Base-by-base conservation (phyloP, 768 basidiomycete genomes). In the Clavulina sp. region DNA sequence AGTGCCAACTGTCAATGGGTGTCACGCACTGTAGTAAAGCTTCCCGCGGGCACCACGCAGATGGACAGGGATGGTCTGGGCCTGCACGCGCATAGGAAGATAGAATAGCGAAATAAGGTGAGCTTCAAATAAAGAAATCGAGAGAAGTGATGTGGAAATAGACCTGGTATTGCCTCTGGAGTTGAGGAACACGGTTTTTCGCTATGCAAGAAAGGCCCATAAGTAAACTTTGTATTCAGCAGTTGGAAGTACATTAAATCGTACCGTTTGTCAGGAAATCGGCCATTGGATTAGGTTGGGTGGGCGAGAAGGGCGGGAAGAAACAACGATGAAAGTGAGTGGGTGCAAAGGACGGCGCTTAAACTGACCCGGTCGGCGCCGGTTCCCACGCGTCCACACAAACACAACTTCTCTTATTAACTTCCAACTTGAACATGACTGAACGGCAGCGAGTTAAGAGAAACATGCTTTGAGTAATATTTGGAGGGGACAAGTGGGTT, bases 131-230 rank as follows among this genome's bases (percentile, higher is more conserved):
- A 31, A 19, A 51, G 51, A 56, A 56, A 47, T 54, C 54, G 48
- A 41, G 28, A 43, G 21, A 52, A 49, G n/a, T 18, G 18, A 7
- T n/a, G 23, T 33, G 6, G 24, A 47, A 21, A 57, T 63, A 32
- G 53, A 84, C 84, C 72, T 86, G 84, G 64, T 76, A 71, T 41
- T 61, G 54, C 68, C 66, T 75, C 66, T 86, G 84, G 62, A 67
- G 78, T 66, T 80, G 75, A 38, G 75, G 63, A 55, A 84, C 71
- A 51, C 63, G 62, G 69, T 86, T 82, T 58, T 77, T 79, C 63
- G 73, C 77, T 77, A 59, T 38, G 60, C 52, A 54, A 58, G n/a
- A 49, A 31, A 19, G 24, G 49, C 23, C 19, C 16, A 29, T 28
- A 41, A 26, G 44, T 28, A 19, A 13, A 23, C 16, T 9, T n/a